Percentiles rank a stretch among this genome's conserved stretches.
These are phyloP conservation scores for Mortierella alpina DNA, from an alignment of 192 early-diverging fungal genomes.

Conservation along the genomic window DNA sequence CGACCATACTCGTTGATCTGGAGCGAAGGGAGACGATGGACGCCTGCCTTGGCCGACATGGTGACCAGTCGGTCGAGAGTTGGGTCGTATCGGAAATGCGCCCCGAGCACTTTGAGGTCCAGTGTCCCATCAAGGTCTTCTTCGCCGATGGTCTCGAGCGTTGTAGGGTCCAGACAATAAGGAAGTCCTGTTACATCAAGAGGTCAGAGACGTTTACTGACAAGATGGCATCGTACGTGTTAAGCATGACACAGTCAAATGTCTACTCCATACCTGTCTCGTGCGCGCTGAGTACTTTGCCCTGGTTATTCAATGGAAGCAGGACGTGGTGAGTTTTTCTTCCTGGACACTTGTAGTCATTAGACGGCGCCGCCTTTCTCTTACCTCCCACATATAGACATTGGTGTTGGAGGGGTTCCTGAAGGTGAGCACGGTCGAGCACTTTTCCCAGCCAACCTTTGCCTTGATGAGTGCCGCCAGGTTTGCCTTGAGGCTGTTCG, in stretches of 20 bases:
- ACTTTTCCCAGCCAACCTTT: slow-evolving; percentile 40
- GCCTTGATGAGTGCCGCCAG: slow-evolving; percentile 27
- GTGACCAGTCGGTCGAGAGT: slow-evolving; percentile 41
- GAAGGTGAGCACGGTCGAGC: slow-evolving; percentile 42
- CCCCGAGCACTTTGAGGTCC: slow-evolving; percentile 31
- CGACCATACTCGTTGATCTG: slow-evolving; percentile 51
- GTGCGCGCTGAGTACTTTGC: slow-evolving; percentile 48
- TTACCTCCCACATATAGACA: slow-evolving; percentile 53
- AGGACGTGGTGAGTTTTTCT: background rate
- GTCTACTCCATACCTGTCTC: slow-evolving; percentile 23
- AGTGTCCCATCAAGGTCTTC: slow-evolving; percentile 27
- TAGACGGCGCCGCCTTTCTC: background rate
- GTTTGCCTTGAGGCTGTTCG: slow-evolving; percentile 37
- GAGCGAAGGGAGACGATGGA: slow-evolving; percentile 33
- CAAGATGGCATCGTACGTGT: too few species aligned
- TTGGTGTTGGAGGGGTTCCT: slow-evolving; percentile 52
- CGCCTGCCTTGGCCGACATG: slow-evolving; percentile 45
- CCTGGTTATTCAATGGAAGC: slow-evolving; percentile 2
- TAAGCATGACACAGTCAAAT: too few species aligned
- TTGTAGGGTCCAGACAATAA: slow-evolving; percentile 43
- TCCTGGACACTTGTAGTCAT: background rate
- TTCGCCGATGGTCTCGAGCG: slow-evolving; percentile 48
- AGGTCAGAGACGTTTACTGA: too few species aligned
- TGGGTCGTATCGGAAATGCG: slow-evolving; percentile 52
- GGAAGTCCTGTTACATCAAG: slow-evolving; percentile 22